Evolutionary conservation across 306 rosid species (phyloP).

Genomic region (Dicorynia guianensis): DNA sequence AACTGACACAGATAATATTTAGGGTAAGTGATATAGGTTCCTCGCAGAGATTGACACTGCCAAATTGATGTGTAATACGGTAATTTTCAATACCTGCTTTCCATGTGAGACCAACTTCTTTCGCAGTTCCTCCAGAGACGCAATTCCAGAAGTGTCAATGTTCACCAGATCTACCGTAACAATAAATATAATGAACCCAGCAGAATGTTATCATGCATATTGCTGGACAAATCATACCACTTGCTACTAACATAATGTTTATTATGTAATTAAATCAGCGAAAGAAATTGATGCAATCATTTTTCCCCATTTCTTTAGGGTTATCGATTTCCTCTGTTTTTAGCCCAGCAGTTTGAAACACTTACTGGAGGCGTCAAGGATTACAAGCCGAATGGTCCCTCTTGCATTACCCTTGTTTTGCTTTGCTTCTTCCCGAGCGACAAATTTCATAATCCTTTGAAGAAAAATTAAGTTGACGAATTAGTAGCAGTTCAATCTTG

Average conservation of each 20-base stretch:
- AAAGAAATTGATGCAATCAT: neutral
- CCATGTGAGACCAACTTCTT: conserved; percentile 54
- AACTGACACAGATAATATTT: conserved; percentile 41
- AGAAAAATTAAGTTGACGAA: conserved; percentile 4
- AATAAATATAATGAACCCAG: conserved; percentile 3
- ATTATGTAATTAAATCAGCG: neutral
- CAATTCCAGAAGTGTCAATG: conserved; percentile 74
- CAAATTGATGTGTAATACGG: neutral
- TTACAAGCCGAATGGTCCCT: conserved; percentile 47
- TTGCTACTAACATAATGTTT: neutral
- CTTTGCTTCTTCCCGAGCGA: conserved; percentile 49
- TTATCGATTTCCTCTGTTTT: neutral
- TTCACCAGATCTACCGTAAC: conserved; percentile 57
- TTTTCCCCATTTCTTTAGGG: neutral
- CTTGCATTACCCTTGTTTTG: conserved; percentile 48
- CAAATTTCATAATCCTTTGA: conserved; percentile 60
- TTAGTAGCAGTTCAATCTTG: neutral
- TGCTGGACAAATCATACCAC: neutral
- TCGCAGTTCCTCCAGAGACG: conserved; percentile 60
- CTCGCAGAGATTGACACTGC: neutral
- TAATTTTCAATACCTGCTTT: conserved; percentile 49
- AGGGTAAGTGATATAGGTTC: neutral
- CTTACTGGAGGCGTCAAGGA: conserved; percentile 84
- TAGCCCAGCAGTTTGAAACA: neutral
- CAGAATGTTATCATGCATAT: neutral